Base-by-base conservation (phyloP, 2,329 filamentous ascomycete species). In the Cladosporium sp. region DNA sequence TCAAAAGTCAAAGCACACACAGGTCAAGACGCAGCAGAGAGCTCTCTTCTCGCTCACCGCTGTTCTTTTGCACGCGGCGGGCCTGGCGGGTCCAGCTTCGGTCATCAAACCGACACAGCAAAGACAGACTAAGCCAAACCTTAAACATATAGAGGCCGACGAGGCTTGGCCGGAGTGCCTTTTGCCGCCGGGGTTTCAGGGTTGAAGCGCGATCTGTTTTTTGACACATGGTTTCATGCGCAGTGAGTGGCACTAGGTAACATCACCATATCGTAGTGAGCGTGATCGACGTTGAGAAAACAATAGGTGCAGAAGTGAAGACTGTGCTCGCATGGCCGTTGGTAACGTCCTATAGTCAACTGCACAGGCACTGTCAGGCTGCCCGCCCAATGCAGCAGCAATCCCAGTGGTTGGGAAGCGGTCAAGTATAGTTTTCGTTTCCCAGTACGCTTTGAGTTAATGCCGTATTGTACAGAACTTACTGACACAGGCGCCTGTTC, bases 91-190 rank as follows among this genome's bases (percentile, higher is more conserved):
- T 46, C 23, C 34, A 53, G 25, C 49, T 8, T 46, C 60, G 21
- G 49, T 63, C 60, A 63, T 63, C 60, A 63, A 63, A 63, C 60
- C 60, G 60, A 63, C 60, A 56, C 60, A 63, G 48, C 48, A 63
- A 46, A 36, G 48, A 34, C 39, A 25, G 32, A 54, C 49, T 63
- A 63, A 53, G 25, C 28, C 28, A 46, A 63, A 63, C 60, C 49
- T 63, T 63, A 63, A 61, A 63, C 49, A 34, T 63, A 34, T 30
- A 63, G 60, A 43, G 49, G 60, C 43, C 46, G 59, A 53, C 32
- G 16, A 13, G 60, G 18, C 60, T 63, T 56, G 60, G 60, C 60
- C 25, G 49, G 36, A 14, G n/a, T 30, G 36, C 49, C 21, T 46
- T 25, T 54, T 63, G 60, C 60, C 49, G 60, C 60, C 60, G 60